Percentiles rank a stretch among this genome's conserved stretches.
Conservation (phyloP, 768 basidiomycete genomes). For the Rhodotorula taiwanensis region DNA sequence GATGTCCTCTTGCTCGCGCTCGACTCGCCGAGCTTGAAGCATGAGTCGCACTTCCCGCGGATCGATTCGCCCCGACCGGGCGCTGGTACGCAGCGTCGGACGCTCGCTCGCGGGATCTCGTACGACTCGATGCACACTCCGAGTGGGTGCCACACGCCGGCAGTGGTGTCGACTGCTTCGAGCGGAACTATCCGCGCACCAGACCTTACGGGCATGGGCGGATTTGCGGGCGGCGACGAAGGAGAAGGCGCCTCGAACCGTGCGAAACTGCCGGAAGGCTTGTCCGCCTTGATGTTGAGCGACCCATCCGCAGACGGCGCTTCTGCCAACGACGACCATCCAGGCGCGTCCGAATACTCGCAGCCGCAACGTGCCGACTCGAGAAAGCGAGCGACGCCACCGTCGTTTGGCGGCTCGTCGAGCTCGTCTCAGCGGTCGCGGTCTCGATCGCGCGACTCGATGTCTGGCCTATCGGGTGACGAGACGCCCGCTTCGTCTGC, state of each 20-base stretch:
- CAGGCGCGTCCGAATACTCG: too few species aligned
- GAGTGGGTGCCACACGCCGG: slow-evolving; percentile 6
- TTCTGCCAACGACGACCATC: too few species aligned
- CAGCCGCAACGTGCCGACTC: too few species aligned
- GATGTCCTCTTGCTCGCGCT: neutral
- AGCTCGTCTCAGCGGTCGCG: slow-evolving; percentile 4
- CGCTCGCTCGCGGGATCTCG: neutral
- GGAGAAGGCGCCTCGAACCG: too few species aligned
- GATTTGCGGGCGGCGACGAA: too few species aligned
- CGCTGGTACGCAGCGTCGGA: slow-evolving; percentile 20
- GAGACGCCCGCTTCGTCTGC: slow-evolving; percentile 1
- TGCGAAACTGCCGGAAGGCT: too few species aligned
- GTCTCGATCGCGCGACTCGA: slow-evolving; percentile 6
- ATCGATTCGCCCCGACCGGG: slow-evolving; percentile 19
- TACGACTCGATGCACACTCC: neutral
- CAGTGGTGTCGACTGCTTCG: neutral
- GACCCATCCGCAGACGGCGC: too few species aligned
- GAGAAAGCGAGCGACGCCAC: too few species aligned
- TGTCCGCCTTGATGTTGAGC: too few species aligned
- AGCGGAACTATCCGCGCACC: neutral
- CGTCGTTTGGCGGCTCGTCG: slow-evolving; percentile 2
- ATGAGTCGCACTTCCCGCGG: neutral
- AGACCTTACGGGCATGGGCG: too few species aligned
- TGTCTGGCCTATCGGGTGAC: slow-evolving; percentile 11
- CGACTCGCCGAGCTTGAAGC: neutral